Base-by-base conservation (phyloP, 805 yeast genomes). In the Schwanniomyces polymorphus region DNA sequence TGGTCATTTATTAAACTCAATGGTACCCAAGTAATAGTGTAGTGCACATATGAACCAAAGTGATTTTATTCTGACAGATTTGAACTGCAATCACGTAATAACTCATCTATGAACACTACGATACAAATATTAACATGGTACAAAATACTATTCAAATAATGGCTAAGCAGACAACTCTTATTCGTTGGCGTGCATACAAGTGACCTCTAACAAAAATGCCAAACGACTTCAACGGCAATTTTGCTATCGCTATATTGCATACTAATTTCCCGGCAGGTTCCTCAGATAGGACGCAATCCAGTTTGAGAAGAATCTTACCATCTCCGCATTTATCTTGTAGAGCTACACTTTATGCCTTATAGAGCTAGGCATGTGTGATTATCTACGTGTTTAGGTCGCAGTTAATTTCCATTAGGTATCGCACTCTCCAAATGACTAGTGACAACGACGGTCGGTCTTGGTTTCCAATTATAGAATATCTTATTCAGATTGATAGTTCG, bases 371-470 rank as follows among this genome's bases (percentile, higher is more conserved):
- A 37, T 21, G 39, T 12, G 12, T 37, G 39, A 37, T 21, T 35
- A 18, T 35, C 27, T 35, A 35, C 11, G 10, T 21, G 26, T 5
- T 3, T 9, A 21, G 9, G 39, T 38, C 41, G 41, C 41, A 38
- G 41, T 38, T 38, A 21, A 38, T 38, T 38, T 38, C 41, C 41
- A 25, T 38, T 38, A 26, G 16, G 12, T 18, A 21, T 23, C 10
- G 26, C 7, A 26, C 26, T 38, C 41, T 38, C 12, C 14, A 26
- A 25, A 38, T 23, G 31, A 38, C 41, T 25, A 26, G 28, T 38
- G 12, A 38, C 12, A 38, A 26, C 41, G 41, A 38, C 7, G 12
- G 26, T 38, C 41, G 41, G 21, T 25, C 29, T 38, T 26, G 12
- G n/a, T 12, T 38, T 9, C 41, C 26, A n/a, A n/a, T 38, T 38